Base-by-base conservation (phyloP, 805 yeast species). In the Myxozyma monticola region DNA sequence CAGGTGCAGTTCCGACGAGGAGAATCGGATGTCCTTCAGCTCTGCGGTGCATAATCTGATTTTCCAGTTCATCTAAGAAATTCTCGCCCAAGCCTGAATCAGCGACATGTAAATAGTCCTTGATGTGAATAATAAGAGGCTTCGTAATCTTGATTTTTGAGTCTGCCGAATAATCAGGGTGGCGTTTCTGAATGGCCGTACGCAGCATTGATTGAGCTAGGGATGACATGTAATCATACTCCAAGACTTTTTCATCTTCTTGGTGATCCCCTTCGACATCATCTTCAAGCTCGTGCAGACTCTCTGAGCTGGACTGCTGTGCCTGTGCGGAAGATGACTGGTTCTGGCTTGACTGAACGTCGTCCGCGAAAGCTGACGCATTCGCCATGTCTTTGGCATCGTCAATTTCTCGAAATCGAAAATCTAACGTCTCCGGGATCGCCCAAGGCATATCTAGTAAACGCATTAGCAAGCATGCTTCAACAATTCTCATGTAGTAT, bases 101-200 rank as follows among this genome's bases (percentile, higher is more conserved):
- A 14, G 40, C 48, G 12, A 52, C 30, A 5, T 45, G 36, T n/a
- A 26, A 21, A 30, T 43, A 42, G 30, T 52, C 57, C 22, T 42
- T 36, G 26, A 52, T 26, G 15, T 52, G 57, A 14, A 52, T 25
- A 17, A 52, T 42, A 22, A 52, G 29, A 4, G 57, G 57, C 22
- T 31, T 37, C 14, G 29, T 25, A 5, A 15, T 9, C 5, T 25
- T 20, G 15, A 29, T 7, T 20, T 17, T 25, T 5, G 24, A 22
- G n/a, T 14, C 31, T 14, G 17, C 14, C 17, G 35, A 12, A 18
- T 36, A 41, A 6, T 12, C 34, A 1, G 17, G 17, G 6, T 26
- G 26, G 17, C 49, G 33, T 15, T 37, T 38, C 22, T 29, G 36
- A 7, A 30, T 30, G 6, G 48, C 36, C 12, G 42, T n/a, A 5